Base-by-base conservation (phyloP, 2,329 filamentous ascomycete species). In the Aspergillus sp. region DNA sequence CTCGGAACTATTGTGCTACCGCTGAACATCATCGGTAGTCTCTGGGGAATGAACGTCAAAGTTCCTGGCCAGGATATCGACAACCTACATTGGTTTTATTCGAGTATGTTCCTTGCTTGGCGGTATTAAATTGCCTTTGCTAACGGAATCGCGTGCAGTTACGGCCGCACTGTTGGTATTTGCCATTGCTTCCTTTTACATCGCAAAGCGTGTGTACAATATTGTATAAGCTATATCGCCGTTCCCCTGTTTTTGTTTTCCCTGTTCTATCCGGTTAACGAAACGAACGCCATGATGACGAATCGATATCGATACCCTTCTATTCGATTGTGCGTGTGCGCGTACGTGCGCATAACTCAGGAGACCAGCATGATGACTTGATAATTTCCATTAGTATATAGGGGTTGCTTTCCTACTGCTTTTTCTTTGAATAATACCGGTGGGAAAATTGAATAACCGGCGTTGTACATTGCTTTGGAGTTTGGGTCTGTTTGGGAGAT, bases 31-130 rank as follows among this genome's bases (percentile, higher is more conserved):
- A 91, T 98, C 60, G 97, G 93, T 2, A 93, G 93, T 56, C 82
- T 97, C 59, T 98, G 91, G 90, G 93, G 91, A 44, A 97, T 97
- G 91, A 98, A 98, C 74, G 86, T 91, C 33, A 88, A 88, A 75
- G 93, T 98, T 0, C 93, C 93, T 0, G 93, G 93, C 1, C 91
- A 97, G 66, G 85, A 91, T 41, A 73, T 82, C 49, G 88, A 94
- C 54, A 85, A 85, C 58, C 69, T 91, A 44, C 73, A 72, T 27
- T 93, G 86, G 86, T 93, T 90, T 64, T 80, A 76, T 63, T 81
- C 75, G 10, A 75, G 71, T 73, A 66, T 47, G 65, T 57, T 7
- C 19, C 34, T 41, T 26, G 42, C 33, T 44, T 41, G 7, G 30
- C 19, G 19, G 19, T 19, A 19, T 19, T 19, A 19, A 19, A 19